Evolutionary conservation across 495 filamentous ascomycete genomes (phyloP).

Genomic region (Penicillium cataractarum): DNA sequence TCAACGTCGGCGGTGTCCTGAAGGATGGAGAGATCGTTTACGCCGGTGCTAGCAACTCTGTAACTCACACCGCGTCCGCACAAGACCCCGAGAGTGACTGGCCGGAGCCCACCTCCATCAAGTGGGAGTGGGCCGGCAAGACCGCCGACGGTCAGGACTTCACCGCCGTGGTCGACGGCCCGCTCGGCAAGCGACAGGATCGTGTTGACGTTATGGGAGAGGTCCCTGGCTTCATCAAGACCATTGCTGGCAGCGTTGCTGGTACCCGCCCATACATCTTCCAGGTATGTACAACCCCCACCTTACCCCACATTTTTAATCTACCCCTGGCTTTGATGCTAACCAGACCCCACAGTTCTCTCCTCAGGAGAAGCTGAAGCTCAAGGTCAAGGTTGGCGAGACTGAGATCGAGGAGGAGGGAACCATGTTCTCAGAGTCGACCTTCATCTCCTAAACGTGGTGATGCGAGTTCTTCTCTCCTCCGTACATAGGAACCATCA

Average conservation of each 20-base stretch:
- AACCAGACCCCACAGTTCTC: constrained; percentile 56
- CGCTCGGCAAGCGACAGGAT: constrained; percentile 72
- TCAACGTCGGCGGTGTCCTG: constrained; percentile 80
- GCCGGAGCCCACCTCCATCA: constrained; percentile 79
- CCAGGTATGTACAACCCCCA: constrained; percentile 73
- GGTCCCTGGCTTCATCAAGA: constrained; percentile 93
- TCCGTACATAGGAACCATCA: constrained; percentile 42
- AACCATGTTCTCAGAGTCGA: constrained; percentile 78
- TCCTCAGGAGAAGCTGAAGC: constrained; percentile 61
- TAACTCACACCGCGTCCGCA: constrained; percentile 66
- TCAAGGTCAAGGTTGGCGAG: constrained; percentile 84
- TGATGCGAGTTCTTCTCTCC: constrained; percentile 4
- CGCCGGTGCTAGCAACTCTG: constrained; percentile 64
- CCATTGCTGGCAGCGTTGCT: constrained; percentile 79
- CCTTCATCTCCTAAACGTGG: constrained; percentile 76
- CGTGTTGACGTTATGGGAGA: constrained; percentile 95
- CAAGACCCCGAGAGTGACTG: constrained; percentile 80
- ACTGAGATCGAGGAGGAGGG: constrained; percentile 77
- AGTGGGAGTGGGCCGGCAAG: constrained; percentile 78
- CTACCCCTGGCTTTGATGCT: background rate
- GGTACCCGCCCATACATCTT: constrained; percentile 98
- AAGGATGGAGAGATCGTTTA: constrained; percentile 80
- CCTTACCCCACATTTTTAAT: background rate
- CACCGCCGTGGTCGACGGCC: constrained; percentile 67
- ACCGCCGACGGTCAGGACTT: constrained; percentile 74